Evolutionary conservation across 2,329 filamentous ascomycete species (phyloP).

Genomic region (Paraphoma sp.): DNA sequence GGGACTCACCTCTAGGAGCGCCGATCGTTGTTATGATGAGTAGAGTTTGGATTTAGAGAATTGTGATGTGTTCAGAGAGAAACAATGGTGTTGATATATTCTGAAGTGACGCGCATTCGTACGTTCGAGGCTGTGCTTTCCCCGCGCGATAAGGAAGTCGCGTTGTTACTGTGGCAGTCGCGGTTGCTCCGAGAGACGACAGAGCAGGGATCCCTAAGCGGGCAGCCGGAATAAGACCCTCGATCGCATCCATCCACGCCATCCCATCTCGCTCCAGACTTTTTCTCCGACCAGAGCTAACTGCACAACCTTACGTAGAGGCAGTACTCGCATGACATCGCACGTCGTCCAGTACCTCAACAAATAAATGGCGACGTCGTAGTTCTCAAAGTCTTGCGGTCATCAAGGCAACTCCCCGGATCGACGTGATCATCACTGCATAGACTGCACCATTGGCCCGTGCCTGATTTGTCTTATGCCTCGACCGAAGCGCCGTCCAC

Average conservation of each 20-base stretch:
- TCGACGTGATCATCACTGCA: constrained; percentile 22
- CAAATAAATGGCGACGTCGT: background rate
- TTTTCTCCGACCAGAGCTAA: background rate
- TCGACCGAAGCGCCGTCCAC: constrained; percentile 2
- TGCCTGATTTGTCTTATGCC: constrained; percentile 8
- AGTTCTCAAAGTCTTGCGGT: constrained; percentile 1
- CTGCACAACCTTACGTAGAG: constrained; percentile 12
- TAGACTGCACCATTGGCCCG: constrained; percentile 1
- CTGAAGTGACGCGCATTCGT: background rate
- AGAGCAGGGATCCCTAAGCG: constrained; percentile 15
- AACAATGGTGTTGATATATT: background rate
- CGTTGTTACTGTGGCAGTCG: constrained; percentile 23
- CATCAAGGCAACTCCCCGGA: constrained; percentile 11
- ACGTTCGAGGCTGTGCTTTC: background rate
- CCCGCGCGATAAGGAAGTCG: constrained; percentile 7
- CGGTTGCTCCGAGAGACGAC: constrained; percentile 22
- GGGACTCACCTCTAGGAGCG: constrained; percentile 14
- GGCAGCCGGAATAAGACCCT: constrained; percentile 5
- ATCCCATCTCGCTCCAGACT: constrained; percentile 5
- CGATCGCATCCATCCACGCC: constrained; percentile 9
- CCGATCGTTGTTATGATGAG: constrained; percentile 11
- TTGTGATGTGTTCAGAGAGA: background rate
- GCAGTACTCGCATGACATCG: constrained; percentile 11
- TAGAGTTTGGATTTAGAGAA: background rate
- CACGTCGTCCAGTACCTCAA: constrained; percentile 2